Base-by-base conservation (phyloP, 805 yeast genomes). In the Saccharomyces paradoxus region DNA sequence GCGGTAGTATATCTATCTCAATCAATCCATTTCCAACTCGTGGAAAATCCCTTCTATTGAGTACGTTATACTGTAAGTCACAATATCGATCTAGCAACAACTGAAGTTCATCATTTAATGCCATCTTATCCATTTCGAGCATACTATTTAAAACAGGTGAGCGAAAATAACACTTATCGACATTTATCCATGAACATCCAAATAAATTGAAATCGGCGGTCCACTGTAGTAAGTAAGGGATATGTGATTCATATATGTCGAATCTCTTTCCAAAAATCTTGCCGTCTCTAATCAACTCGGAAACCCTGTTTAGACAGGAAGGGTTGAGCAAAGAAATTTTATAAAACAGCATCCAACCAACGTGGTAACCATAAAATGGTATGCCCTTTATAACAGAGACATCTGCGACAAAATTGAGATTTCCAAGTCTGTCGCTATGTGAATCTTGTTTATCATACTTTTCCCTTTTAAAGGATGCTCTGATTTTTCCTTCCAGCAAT, bases 301-400 rank as follows among this genome's bases (percentile, higher is more conserved):
- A 73, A 4, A 89, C 67, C 53, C 87, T 75, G 3, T 79, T 71
- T 21, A 75, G 70, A 60, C 81, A 80, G 4, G 79, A 65, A 0
- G 96, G 94, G 56, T 83, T 82, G 10, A 85, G 63, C 12, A 90
- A 64, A 50, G 81, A 78, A 1, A 94, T 79, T 67, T 89, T 90
- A 61, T 87, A 79, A 63, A 81, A 86, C 1, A 79, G 70, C n/a
- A 74, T 61, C 72, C 82, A 79, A 0, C 89, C 89, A 2, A 81
- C 75, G 59, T 81, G 82, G 66, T 79, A 92, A 0, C 98, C 98
- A 66, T 94, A 94, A 50, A 91, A 85, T 0, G 95, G 92, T 0
- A 81, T 75, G 0, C 86, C 97, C 58, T 82, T 81, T 52, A 95
- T 86, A 0, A 88, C 56, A 0, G 83, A 75, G 0, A 87, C 77